Evolutionary conservation across 2,329 filamentous ascomycete genomes (phyloP).

Genomic region (Aspergillus sp.): DNA sequence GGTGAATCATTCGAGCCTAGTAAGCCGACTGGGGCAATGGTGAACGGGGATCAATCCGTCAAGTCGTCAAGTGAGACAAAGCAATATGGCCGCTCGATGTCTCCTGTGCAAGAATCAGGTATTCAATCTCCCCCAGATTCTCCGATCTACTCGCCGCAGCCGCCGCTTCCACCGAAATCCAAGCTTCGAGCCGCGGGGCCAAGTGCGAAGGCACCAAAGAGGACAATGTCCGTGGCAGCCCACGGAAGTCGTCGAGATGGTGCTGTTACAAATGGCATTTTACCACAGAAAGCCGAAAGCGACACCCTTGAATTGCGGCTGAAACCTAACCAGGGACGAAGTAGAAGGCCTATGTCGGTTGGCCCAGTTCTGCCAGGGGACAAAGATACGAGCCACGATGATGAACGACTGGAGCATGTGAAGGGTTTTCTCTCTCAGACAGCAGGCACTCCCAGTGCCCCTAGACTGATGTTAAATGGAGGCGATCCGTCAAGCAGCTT

Average conservation of each 20-base stretch:
- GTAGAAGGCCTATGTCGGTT: conserved; percentile 16
- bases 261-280: conserved; percentile 2
- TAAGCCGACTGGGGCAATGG: neutral
- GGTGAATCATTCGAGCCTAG: neutral
- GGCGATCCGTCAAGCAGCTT: conserved; percentile 71
- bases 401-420: conserved; percentile 2
- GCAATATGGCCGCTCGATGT: conserved; percentile 13
- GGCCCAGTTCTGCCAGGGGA: conserved; percentile 12
- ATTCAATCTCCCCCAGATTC: conserved; percentile 11
- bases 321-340: conserved; percentile 2
- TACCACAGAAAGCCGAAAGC: conserved; percentile 4
- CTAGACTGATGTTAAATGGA: conserved; percentile 52
- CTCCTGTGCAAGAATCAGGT: conserved; percentile 10
- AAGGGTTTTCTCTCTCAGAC: too few relatives aligned
- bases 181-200: conserved; percentile 2
- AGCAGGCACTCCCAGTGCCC: conserved; percentile 20
- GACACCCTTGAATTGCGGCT: conserved; percentile 2
- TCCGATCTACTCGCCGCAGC: conserved; percentile 11
- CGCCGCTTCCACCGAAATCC: conserved; percentile 7
- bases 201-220: conserved; percentile 3
- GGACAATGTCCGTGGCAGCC: conserved; percentile 13
- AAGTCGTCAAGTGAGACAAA: conserved; percentile 9
- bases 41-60: neutral
- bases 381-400: conserved; percentile 3
- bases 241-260: conserved; percentile 8